Percentiles rank a stretch among this genome's conserved stretches.
Evolutionary conservation across 495 filamentous ascomycete species (phyloP).

Genomic region (Trichoderma gamsii): DNA sequence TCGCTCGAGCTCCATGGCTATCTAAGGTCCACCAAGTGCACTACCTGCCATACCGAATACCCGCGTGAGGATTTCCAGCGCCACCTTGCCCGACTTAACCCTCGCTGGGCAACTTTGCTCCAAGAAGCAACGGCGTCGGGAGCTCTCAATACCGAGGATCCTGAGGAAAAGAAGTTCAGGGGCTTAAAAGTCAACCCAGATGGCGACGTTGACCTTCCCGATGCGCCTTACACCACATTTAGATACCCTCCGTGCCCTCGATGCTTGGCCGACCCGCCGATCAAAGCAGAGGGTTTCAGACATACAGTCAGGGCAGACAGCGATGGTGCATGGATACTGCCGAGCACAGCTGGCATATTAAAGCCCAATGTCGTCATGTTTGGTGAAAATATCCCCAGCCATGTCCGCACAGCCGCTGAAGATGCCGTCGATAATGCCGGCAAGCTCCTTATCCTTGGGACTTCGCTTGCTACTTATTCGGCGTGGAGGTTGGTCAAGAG

Average conservation of each 20-base stretch:
- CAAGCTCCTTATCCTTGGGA: conserved; percentile 73
- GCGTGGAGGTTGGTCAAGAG: conserved; percentile 85
- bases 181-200: conserved; percentile 86
- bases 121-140: conserved; percentile 61
- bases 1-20: conserved; percentile 90
- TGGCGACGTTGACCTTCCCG: conserved; percentile 88
- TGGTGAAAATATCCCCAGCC: conserved; percentile 70
- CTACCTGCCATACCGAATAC: conserved; percentile 64
- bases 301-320: conserved; percentile 62
- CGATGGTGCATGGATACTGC: conserved; percentile 71
- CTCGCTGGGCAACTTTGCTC: conserved; percentile 76
- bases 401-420: conserved; percentile 71
- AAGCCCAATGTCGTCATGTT: conserved; percentile 96
- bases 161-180: conserved; percentile 56
- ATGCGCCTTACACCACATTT: conserved; percentile 81
- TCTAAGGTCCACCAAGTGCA: conserved; percentile 71
- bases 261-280: conserved; percentile 65
- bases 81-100: conserved; percentile 73
- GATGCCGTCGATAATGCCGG: conserved; percentile 68
- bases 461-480: conserved; percentile 87
- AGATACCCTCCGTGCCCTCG: conserved; percentile 83
- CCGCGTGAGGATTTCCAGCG: conserved; percentile 67
- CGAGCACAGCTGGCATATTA: conserved; percentile 69
- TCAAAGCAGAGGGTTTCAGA: conserved; percentile 47
- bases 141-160: conserved; percentile 71